Conservation (phyloP, 805 yeast genomes). For the Suhomyces prunicola region DNA sequence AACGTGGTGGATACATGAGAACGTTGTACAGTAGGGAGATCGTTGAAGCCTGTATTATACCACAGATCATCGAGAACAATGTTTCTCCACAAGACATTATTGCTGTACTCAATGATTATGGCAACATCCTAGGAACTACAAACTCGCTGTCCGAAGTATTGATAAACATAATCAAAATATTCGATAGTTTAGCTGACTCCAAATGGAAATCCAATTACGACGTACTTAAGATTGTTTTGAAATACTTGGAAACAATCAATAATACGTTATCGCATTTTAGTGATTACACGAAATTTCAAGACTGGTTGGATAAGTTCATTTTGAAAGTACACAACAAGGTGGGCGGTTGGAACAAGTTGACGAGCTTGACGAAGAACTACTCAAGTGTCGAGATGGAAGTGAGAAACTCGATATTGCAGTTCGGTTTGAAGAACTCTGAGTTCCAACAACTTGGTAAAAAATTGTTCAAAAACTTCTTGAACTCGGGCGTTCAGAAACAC, state of each 20-base stretch:
- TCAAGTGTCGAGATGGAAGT: slow-evolving; percentile 40
- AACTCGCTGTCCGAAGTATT: slow-evolving; percentile 20
- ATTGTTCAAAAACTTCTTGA: slow-evolving; percentile 44
- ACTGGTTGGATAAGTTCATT: slow-evolving; percentile 19
- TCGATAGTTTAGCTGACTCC: slow-evolving; percentile 22
- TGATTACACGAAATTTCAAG: slow-evolving; percentile 19
- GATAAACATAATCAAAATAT: slow-evolving; percentile 27
- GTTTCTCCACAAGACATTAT: slow-evolving; percentile 31
- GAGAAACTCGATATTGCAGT: slow-evolving; percentile 41
- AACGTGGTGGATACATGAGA: slow-evolving; percentile 16
- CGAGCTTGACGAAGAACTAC: slow-evolving; percentile 7
- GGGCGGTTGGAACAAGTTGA: slow-evolving; percentile 25
- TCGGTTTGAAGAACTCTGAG: slow-evolving; percentile 30
- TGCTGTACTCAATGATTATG: slow-evolving; percentile 38
- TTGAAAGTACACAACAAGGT: slow-evolving; percentile 19
- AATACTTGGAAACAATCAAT: slow-evolving; percentile 30
- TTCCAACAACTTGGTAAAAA: slow-evolving; percentile 33
- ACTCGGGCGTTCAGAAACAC: slow-evolving; percentile 47
- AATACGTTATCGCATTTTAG: slow-evolving; percentile 30
- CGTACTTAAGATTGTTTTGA: slow-evolving; percentile 36
- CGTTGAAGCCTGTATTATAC: slow-evolving; percentile 6
- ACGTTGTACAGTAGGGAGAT: slow-evolving; percentile 7
- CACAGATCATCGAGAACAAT: slow-evolving; percentile 9
- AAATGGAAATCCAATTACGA: slow-evolving; percentile 23
- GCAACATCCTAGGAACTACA: slow-evolving; percentile 32